These are phyloP conservation scores for Porcisia hertigi DNA, from an alignment of 208 protist species.

Conservation along the genomic window DNA sequence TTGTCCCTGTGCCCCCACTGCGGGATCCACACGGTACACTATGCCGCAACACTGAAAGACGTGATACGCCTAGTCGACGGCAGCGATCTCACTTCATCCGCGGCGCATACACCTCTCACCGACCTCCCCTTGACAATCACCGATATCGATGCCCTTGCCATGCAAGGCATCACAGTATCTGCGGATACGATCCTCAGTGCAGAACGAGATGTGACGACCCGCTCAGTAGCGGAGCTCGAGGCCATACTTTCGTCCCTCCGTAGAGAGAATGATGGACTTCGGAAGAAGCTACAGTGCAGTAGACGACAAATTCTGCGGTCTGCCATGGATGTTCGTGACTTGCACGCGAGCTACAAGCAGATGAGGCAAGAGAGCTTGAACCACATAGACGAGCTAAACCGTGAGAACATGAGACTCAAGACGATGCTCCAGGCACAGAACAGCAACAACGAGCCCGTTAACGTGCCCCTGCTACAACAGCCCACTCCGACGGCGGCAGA, in stretches of 20 bases:
- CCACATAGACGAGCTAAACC: constrained; percentile 15
- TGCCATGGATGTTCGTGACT: constrained; percentile 33
- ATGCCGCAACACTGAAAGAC: background rate
- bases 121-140: background rate
- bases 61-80: background rate
- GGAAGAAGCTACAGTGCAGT: constrained; percentile 13
- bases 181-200: too few relatives aligned
- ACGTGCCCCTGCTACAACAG: too few relatives aligned
- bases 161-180: background rate
- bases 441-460: background rate
- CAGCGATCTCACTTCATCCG: background rate
- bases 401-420: constrained; percentile 27
- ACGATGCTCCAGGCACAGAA: background rate
- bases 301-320: constrained; percentile 40
- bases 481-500: background rate
- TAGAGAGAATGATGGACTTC: constrained; percentile 24
- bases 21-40: constrained; percentile 25
- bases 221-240: background rate
- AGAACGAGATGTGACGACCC: too few relatives aligned
- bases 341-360: constrained; percentile 23
- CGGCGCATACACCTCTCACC: background rate
- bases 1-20: constrained; percentile 45
- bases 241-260: constrained; percentile 1
- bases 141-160: constrained; percentile 8
- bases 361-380: constrained; percentile 12